Conservation (phyloP, 2,329 filamentous ascomycete genomes). For the Chlorencoelia australis region DNA sequence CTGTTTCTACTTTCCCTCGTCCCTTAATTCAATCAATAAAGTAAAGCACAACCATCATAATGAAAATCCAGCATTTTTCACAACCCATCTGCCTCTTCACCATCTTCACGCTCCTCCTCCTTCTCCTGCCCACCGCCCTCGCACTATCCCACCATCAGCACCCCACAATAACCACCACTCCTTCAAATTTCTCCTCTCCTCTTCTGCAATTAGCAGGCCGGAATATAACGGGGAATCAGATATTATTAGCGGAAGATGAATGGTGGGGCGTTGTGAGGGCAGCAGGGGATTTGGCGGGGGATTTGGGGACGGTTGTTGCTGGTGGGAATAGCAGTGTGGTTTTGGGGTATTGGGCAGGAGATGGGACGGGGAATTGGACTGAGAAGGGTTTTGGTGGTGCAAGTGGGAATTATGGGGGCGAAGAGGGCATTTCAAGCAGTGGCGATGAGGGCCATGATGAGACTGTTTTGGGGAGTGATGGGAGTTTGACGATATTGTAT, state of each 20-base stretch:
- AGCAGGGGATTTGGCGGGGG: constrained; percentile 54
- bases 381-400: background rate
- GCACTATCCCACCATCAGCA: constrained; percentile 43
- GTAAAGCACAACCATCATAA: constrained; percentile 8
- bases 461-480: constrained; percentile 4
- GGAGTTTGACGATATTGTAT: constrained; percentile 19
- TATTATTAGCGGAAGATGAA: constrained; percentile 47
- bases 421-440: too few relatives aligned
- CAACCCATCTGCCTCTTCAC: too few relatives aligned
- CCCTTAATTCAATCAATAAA: constrained; percentile 1
- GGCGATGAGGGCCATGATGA: constrained; percentile 10
- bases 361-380: constrained; percentile 1
- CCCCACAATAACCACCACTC: constrained; percentile 32
- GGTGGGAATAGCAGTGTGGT: constrained; percentile 55
- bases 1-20: background rate
- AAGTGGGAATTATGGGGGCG: background rate
- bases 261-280: constrained; percentile 60
- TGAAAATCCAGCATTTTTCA: too few relatives aligned
- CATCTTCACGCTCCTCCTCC: constrained; percentile 2
- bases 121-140: constrained; percentile 17
- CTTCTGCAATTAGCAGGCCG: constrained; percentile 20
- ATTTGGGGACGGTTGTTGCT: constrained; percentile 58
- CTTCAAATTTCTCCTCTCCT: constrained; percentile 13
- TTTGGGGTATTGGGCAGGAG: constrained; percentile 20
- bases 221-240: too few relatives aligned